Evolutionary conservation across 768 basidiomycete species (phyloP), one percentile per base, ranked within the genome.

Genomic region (Inosperma sp.): DNA sequence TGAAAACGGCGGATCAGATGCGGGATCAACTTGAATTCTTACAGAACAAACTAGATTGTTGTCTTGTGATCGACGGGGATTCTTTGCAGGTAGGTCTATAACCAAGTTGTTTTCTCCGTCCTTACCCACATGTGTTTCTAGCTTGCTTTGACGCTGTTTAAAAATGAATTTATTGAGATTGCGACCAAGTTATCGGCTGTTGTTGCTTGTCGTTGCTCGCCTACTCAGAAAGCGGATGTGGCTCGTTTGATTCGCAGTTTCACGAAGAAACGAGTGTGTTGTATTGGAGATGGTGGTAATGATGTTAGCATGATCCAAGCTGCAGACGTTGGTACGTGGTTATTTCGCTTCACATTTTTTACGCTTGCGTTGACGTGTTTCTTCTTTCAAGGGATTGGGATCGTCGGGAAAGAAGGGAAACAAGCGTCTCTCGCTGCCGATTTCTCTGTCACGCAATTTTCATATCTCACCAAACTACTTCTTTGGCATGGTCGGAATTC

Each of bases 291-390:
- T 70, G 96, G 96, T 27, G 96, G 96, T 4, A 99, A 99, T 66
- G 96, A 99, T 65, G 96, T 99, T 55, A 93, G 90, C 66, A 99
- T 99, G 96, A 99, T 99, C 54, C 96, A 98, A 63, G 96, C 96
- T 1, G 96, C 96, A 2, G 93, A 98, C 61, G 93, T 99, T 52
- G 95, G 93, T 93, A 41, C 65, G 92, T 82, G 9, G 35, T 39
- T 19, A 36, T 21, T 16, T 25, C n/a, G n/a, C 13, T 49, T 34
- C 16, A 14, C 17, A 37, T 36, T 30, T 26, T 9, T 30, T 23
- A 19, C 47, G 33, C 41, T 48, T 48, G n/a, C 39, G 43, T 37
- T 19, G 27, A 7, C 21, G 10, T 12, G 5, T 35, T 10, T 14
- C 21, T 14, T 17, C 7, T 30, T 41, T 8, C 14, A 46, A 93